Conservation (phyloP, 2,329 filamentous ascomycete species). For the Mollisia scopiformis region DNA sequence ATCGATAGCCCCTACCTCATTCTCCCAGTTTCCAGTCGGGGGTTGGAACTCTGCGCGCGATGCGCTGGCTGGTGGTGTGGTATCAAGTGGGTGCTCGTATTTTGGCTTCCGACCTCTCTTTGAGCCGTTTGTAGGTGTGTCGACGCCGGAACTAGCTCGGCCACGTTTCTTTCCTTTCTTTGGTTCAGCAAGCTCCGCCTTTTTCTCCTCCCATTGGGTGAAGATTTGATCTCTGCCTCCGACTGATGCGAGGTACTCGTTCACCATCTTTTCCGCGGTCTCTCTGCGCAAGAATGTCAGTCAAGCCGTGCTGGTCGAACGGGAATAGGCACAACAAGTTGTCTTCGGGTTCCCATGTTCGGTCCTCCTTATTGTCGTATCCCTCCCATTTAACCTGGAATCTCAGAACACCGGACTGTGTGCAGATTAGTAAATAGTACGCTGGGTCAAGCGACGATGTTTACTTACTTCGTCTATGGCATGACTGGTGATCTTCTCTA, state of each 20-base stretch:
- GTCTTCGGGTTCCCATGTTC: constrained; percentile 79
- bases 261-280: constrained; percentile 61
- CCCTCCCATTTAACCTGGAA: constrained; percentile 84
- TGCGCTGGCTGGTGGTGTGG: constrained; percentile 51
- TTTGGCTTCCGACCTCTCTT: constrained; percentile 33
- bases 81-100: constrained; percentile 49
- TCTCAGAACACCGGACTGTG: constrained; percentile 47
- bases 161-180: constrained; percentile 63
- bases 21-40: constrained; percentile 77
- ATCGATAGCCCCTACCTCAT: constrained; percentile 70
- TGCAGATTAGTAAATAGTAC: constrained; percentile 15
- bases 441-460: background rate
- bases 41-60: constrained; percentile 58
- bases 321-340: constrained; percentile 57
- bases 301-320: constrained; percentile 3
- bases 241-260: constrained; percentile 63
- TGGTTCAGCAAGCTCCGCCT: constrained; percentile 38
- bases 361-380: constrained; percentile 69
- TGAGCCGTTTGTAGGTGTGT: constrained; percentile 28
- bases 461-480: constrained; percentile 55
- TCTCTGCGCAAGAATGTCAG: constrained; percentile 44
- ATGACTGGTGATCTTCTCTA: constrained; percentile 74
- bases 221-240: constrained; percentile 65
- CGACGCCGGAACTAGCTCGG: constrained; percentile 45
- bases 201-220: constrained; percentile 46